A percentile compares a stretch with the other conserved stretches of the same genome.
These are phyloP conservation scores for Pichia cabralensis DNA, from an alignment of 805 yeast species.

Conservation along the genomic window DNA sequence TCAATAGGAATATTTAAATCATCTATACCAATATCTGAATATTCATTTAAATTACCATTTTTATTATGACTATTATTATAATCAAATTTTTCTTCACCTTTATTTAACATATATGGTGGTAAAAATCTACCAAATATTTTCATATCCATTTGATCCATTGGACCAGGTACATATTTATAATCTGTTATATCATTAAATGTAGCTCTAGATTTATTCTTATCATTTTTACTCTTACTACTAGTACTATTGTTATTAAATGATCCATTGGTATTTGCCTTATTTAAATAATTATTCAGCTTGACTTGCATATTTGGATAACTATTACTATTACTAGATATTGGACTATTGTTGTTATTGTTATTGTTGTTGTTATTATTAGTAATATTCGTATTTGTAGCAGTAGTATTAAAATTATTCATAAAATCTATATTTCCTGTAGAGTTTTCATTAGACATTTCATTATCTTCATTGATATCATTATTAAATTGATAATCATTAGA, in stretches of 20 bases:
- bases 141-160: conserved; percentile 76
- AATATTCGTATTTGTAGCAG: not conserved
- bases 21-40: no score
- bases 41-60: not conserved
- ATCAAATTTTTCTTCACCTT: no score
- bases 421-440: conserved; percentile 1
- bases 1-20: not conserved
- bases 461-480: conserved; percentile 12
- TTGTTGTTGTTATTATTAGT: not conserved
- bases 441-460: conserved; percentile 4
- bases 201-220: not conserved
- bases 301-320: no score
- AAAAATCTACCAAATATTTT: conserved; percentile 75
- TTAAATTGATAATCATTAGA: not conserved
- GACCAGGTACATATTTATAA: conserved; percentile 58
- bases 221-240: not conserved
- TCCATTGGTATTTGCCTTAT: no score
- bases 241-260: not conserved
- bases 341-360: no score
- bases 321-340: no score
- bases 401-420: not conserved
- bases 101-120: conserved; percentile 64
- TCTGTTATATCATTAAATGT: conserved; percentile 7
- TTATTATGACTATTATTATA: not conserved
- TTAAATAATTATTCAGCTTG: no score